These are phyloP conservation scores for Fusarium tupiense DNA, from an alignment of 2,329 filamentous ascomycete species.

Conservation along the genomic window DNA sequence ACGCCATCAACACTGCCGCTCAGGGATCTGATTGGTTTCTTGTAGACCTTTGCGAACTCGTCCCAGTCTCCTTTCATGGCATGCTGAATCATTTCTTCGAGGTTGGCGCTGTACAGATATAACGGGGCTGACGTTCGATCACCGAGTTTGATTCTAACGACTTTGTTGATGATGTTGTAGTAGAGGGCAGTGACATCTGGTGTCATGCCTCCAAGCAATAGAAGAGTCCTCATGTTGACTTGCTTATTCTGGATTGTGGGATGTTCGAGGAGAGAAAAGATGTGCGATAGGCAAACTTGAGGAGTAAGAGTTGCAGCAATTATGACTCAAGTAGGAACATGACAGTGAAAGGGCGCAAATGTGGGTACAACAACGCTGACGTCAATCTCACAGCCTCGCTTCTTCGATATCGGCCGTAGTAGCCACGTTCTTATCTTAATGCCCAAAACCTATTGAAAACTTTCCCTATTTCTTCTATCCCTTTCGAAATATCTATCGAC, in stretches of 20 bases:
- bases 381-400: not conserved
- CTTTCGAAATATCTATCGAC: accelerated
- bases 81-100: constrained; percentile 3
- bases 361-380: not conserved
- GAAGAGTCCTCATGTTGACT: not conserved
- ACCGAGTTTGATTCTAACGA: not conserved
- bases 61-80: not conserved
- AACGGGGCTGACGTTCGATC: not conserved
- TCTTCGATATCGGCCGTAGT: not conserved
- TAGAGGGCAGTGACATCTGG: not conserved
- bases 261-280: accelerated
- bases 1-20: not conserved
- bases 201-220: constrained; percentile 4
- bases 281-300: not conserved
- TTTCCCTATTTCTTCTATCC: too few relatives aligned
- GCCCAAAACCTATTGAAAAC: accelerated
- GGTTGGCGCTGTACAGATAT: constrained; percentile 2
- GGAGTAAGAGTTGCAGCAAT: not conserved
- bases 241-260: accelerated
- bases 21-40: not conserved
- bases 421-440: not conserved
- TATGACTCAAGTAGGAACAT: not conserved
- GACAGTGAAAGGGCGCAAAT: not conserved
- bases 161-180: not conserved
- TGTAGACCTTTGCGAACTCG: not conserved